These are phyloP conservation scores for Blastomyces percursus DNA, from an alignment of 2,329 filamentous ascomycete genomes.

Conservation along the genomic window DNA sequence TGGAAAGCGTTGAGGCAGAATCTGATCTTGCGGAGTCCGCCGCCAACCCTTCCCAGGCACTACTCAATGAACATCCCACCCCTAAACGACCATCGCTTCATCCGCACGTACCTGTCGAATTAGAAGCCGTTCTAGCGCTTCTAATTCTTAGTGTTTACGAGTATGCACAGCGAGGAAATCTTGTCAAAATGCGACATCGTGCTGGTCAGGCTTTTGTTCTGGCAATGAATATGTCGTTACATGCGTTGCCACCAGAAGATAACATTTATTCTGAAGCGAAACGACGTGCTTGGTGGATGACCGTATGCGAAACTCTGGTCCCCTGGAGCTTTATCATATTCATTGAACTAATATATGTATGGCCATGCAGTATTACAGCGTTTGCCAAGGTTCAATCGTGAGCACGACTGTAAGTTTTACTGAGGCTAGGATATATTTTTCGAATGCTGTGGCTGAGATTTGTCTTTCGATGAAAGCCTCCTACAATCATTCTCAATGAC, in stretches of 20 bases:
- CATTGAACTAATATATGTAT: slow-evolving; percentile 4
- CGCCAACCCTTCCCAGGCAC: slow-evolving; percentile 31
- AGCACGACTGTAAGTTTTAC: slow-evolving; percentile 30
- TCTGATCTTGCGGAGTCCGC: slow-evolving; percentile 33
- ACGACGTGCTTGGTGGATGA: slow-evolving; percentile 40
- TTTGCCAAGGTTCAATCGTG: slow-evolving; percentile 36
- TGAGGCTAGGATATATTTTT: neutral
- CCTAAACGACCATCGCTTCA: slow-evolving; percentile 30
- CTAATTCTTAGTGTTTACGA: slow-evolving; percentile 37
- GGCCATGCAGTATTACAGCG: slow-evolving; percentile 32
- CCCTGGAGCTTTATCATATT: neutral
- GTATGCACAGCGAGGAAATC: slow-evolving; percentile 36
- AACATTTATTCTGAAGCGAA: slow-evolving; percentile 32
- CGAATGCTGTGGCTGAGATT: slow-evolving; percentile 5
- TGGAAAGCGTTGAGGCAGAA: slow-evolving; percentile 32
- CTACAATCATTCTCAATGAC: slow-evolving; percentile 35
- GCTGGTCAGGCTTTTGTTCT: slow-evolving; percentile 35
- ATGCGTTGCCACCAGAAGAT: slow-evolving; percentile 25
- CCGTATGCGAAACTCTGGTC: slow-evolving; percentile 22
- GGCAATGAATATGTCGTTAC: slow-evolving; percentile 35
- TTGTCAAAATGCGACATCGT: slow-evolving; percentile 37
- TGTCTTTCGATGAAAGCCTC: slow-evolving; percentile 21
- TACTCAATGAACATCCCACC: slow-evolving; percentile 23
- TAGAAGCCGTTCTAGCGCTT: slow-evolving; percentile 33
- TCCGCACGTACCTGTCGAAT: slow-evolving; percentile 29